Conservation (phyloP, 2,329 filamentous ascomycete genomes). For the Phialophora chinensis region DNA sequence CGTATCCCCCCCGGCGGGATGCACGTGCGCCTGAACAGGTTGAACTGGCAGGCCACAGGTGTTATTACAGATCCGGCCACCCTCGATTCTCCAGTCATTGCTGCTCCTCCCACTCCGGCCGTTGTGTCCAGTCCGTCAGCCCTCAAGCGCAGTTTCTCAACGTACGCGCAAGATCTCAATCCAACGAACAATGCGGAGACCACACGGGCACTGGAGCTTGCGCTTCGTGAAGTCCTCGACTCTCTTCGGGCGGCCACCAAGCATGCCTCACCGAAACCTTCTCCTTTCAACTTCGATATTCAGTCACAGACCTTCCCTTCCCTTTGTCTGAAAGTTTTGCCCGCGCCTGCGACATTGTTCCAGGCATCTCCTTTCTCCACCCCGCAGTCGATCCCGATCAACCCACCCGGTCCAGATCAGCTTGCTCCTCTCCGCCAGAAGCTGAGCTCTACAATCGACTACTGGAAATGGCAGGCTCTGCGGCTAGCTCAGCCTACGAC, state of each 20-base stretch:
- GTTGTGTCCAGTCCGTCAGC: conserved; percentile 34
- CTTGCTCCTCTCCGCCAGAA: conserved; percentile 71
- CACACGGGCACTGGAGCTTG: conserved; percentile 82
- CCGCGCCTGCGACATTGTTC: conserved; percentile 80
- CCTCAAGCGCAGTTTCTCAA: conserved; percentile 38
- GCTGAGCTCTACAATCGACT: conserved; percentile 70
- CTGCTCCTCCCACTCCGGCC: conserved; percentile 40
- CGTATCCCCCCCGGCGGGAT: conserved; percentile 31
- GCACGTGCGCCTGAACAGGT: conserved; percentile 60
- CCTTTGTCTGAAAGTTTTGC: conserved; percentile 79
- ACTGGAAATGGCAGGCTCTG: conserved; percentile 63
- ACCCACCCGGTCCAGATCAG: conserved; percentile 75
- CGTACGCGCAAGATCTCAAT: conserved; percentile 37
- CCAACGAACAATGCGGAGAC: conserved; percentile 60
- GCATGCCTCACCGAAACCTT: conserved; percentile 49
- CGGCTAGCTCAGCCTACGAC: conserved; percentile 35
- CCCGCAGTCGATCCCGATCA: conserved; percentile 78
- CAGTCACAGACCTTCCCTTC: conserved; percentile 84
- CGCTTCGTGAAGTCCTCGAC: conserved; percentile 79
- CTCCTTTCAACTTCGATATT: conserved; percentile 79
- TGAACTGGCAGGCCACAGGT: conserved; percentile 77
- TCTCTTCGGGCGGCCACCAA: conserved; percentile 76
- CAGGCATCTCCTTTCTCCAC: conserved; percentile 75
- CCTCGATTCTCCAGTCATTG: conserved; percentile 52
- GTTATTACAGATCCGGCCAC: conserved; percentile 76